These are phyloP conservation scores for Theileria luwenshuni DNA, from an alignment of 169 alveolate species.

Conservation along the genomic window DNA sequence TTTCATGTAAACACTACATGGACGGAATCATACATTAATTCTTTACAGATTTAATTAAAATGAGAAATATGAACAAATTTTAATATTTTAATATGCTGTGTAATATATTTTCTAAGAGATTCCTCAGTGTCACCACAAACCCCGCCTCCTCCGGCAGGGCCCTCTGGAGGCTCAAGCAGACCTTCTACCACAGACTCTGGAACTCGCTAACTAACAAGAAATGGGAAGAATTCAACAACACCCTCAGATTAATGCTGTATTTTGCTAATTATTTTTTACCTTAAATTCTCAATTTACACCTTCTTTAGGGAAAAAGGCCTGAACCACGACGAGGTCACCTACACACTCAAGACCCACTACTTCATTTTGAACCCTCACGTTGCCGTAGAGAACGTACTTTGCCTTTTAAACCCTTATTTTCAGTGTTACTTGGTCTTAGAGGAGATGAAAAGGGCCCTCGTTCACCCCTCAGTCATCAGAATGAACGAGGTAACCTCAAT, in stretches of 20 bases:
- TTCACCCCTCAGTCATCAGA: constrained; percentile 80
- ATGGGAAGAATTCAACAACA: constrained; percentile 59
- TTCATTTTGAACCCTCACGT: constrained; percentile 73
- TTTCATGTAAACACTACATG: constrained; percentile 25
- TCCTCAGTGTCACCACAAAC: constrained; percentile 29
- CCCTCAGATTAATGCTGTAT: constrained; percentile 57
- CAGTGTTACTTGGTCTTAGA: constrained; percentile 81
- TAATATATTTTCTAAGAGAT: constrained; percentile 10
- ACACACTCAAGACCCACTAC: constrained; percentile 76
- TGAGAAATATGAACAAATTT: constrained; percentile 1
- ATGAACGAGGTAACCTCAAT: constrained; percentile 71
- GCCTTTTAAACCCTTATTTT: constrained; percentile 4
- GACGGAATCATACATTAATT: neutral
- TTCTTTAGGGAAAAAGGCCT: constrained; percentile 65
- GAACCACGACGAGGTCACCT: constrained; percentile 80
- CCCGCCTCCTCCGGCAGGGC: constrained; percentile 34
- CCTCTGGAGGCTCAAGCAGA: constrained; percentile 61
- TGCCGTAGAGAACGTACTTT: constrained; percentile 69
- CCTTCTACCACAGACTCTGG: constrained; percentile 66
- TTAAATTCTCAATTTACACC: constrained; percentile 37
- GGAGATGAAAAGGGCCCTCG: constrained; percentile 81
- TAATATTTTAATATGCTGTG: constrained; percentile 6
- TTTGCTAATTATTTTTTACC: constrained; percentile 6
- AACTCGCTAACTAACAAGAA: constrained; percentile 29
- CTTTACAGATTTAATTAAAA: neutral